phyloP scores from a whole-genome alignment of 768 basidiomycete genomes.

The Cystobasidium ongulense region DNA sequence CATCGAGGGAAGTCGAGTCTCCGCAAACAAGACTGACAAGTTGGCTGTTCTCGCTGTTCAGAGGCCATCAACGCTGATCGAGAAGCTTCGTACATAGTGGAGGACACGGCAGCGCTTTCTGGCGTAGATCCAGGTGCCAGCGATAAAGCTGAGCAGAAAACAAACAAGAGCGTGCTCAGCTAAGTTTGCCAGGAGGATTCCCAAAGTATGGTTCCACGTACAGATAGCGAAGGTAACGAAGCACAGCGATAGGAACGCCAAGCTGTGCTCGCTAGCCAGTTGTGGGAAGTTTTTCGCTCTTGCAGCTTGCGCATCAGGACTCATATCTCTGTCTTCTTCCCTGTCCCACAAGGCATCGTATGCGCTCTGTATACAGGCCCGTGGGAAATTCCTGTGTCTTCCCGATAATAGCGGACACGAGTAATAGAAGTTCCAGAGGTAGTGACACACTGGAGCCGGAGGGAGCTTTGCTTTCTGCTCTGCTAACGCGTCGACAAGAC shows the following conservation, averaged over 20 bases:
- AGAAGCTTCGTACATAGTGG: conserved; percentile 16
- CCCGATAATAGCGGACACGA: conserved; percentile 5
- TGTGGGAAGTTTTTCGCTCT: conserved; percentile 14
- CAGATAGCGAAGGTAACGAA: conserved; percentile 21
- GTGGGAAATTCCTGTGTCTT: neutral
- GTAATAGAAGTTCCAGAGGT: conserved; percentile 18
- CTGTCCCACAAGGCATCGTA: conserved; percentile 13
- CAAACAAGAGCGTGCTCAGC: neutral
- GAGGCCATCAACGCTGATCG: conserved; percentile 21
- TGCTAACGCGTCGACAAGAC: conserved; percentile 13
- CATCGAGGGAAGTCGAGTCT: neutral
- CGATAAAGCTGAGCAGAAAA: neutral
- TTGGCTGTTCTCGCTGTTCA: conserved; percentile 27
- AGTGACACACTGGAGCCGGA: conserved; percentile 20
- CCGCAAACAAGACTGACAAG: neutral
- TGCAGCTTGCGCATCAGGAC: conserved; percentile 6
- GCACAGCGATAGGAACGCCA: conserved; percentile 17
- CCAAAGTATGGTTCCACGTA: neutral
- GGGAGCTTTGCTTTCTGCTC: conserved; percentile 25
- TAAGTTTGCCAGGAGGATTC: neutral
- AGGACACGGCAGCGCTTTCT: neutral
- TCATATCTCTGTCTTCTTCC: neutral
- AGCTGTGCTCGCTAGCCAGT: neutral
- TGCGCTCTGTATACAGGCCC: conserved; percentile 3
- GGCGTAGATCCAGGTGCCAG: neutral